Conservation (phyloP, 2,329 filamentous ascomycete genomes). For the Didymella pinodella region DNA sequence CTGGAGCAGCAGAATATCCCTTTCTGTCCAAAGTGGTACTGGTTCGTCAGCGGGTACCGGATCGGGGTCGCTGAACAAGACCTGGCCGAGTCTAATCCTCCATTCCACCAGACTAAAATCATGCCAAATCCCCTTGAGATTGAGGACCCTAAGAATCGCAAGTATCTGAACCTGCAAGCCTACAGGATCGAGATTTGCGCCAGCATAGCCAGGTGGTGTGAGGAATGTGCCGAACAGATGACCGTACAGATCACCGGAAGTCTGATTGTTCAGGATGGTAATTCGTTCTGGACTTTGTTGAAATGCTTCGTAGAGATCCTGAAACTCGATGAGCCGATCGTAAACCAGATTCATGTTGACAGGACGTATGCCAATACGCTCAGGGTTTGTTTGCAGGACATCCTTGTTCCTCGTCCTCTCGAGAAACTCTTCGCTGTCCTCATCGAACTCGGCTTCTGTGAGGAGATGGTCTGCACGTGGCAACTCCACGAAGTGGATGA, state of each 20-base stretch:
- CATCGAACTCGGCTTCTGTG: conserved; percentile 49
- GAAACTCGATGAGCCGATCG: conserved; percentile 50
- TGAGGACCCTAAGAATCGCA: conserved; percentile 71
- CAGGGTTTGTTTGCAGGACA: conserved; percentile 47
- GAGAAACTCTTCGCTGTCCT: conserved; percentile 31
- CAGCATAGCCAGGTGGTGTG: conserved; percentile 50
- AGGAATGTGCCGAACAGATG: conserved; percentile 55
- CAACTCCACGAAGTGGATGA: conserved; percentile 72
- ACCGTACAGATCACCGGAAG: conserved; percentile 61
- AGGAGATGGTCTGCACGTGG: conserved; percentile 68
- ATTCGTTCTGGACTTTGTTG: conserved; percentile 63
- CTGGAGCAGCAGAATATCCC: conserved; percentile 64
- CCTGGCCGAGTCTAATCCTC: conserved; percentile 75
- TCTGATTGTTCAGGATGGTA: conserved; percentile 59
- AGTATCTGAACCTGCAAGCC: conserved; percentile 74
- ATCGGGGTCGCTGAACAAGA: conserved; percentile 67
- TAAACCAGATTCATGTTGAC: conserved; percentile 45
- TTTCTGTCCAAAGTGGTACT: conserved; percentile 50
- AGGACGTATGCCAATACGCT: conserved; percentile 49
- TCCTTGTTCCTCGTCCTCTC: conserved; percentile 56
- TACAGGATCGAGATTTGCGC: conserved; percentile 62
- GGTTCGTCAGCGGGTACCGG: conserved; percentile 31
- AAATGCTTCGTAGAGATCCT: conserved; percentile 63
- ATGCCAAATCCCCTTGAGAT: conserved; percentile 72
- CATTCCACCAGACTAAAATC: conserved; percentile 79